Base-by-base conservation (phyloP, 2,329 filamentous ascomycete genomes). In the Sclerotinia sclerotiorum region DNA sequence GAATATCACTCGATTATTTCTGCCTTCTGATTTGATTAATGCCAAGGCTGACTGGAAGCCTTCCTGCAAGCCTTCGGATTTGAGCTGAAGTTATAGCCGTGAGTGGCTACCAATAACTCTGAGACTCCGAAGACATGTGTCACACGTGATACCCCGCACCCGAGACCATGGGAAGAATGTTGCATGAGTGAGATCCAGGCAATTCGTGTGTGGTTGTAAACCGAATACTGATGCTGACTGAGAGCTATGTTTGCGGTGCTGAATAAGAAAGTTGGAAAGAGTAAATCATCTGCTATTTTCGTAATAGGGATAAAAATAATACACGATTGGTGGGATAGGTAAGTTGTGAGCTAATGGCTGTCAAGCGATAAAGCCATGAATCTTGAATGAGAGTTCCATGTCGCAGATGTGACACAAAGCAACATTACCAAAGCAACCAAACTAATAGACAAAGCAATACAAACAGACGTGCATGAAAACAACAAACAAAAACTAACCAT, bases 1-100 rank as follows among this genome's bases (percentile, higher is more conserved):
- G 7, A 39, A 61, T 39, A 39, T 65, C 42, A 57, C 52, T 56
- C 29, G 62, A 65, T 42, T 39, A 24, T 44, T 15, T 48, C 27
- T 67, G n/a, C 49, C 44, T 29, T 67, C 56, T 55, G 24, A 44
- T 32, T 35, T 62, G 35, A 52, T 42, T 62, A 29, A 62, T 32
- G 32, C 48, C 56, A 67, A 67, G 65, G 27, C 21, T 21, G 13
- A 39, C 27, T 17, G 5, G 13, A 64, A n/a, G 48, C 29, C 29
- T 67, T 4, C 17, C 52, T 65, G 60, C 29, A 48, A 57, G 67
- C 61, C 52, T 58, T 52, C 61, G 67, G 60, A 24, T 48, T 44
- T 44, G 61, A 57, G 61, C 63, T 65, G 63, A 46, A 58, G n/a
- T 35, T 24, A 27, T 5, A 44, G 39, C 49, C 24, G 29, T 51